These are phyloP conservation scores for Botrytis porri DNA, from an alignment of 2,329 filamentous ascomycete genomes.

Conservation along the genomic window DNA sequence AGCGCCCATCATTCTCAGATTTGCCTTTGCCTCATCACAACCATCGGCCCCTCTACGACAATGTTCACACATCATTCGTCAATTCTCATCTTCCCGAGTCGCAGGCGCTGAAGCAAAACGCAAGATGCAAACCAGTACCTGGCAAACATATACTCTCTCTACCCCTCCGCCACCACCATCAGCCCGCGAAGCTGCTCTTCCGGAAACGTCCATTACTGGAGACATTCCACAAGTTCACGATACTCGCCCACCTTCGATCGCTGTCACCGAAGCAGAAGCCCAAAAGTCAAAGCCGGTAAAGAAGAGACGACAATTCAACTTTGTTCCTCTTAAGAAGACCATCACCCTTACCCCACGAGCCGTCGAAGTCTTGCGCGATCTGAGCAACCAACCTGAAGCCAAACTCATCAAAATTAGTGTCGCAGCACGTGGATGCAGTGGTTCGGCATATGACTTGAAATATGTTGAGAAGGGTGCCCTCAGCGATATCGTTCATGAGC, in stretches of 20 bases:
- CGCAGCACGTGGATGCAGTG: constrained; percentile 90
- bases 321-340: constrained; percentile 83
- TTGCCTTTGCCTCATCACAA: constrained; percentile 36
- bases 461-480: constrained; percentile 87
- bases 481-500: constrained; percentile 90
- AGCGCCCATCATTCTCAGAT: constrained; percentile 32
- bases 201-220: constrained; percentile 60
- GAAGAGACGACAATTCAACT: constrained; percentile 55
- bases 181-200: constrained; percentile 53
- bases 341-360: constrained; percentile 82
- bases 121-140: constrained; percentile 63
- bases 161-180: constrained; percentile 45
- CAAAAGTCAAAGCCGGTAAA: constrained; percentile 62
- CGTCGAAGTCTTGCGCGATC: constrained; percentile 69
- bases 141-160: constrained; percentile 55
- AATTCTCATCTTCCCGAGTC: constrained; percentile 47
- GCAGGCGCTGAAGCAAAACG: constrained; percentile 51
- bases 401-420: constrained; percentile 95
- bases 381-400: constrained; percentile 82
- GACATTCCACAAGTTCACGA: constrained; percentile 44
- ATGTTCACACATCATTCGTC: constrained; percentile 42
- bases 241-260: constrained; percentile 47
- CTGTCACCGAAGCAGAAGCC: constrained; percentile 60
- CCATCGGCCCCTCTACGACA: constrained; percentile 39
- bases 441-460: constrained; percentile 88